Evolutionary conservation across 169 alveolate species (phyloP).

Genomic region (Ichthyophthirius multifiliis): DNA sequence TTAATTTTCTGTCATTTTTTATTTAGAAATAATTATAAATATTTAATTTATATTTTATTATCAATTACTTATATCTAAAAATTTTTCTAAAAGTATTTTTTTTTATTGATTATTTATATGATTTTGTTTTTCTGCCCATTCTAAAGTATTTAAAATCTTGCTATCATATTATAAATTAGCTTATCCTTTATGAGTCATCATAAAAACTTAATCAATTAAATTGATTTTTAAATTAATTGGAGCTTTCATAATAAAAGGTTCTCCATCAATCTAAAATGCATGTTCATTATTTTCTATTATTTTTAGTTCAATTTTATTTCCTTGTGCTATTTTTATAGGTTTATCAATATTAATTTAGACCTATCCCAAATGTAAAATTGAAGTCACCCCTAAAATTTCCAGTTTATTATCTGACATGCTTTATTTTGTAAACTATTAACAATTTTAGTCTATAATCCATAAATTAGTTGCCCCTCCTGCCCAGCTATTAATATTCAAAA

Average conservation of each 20-base stretch:
- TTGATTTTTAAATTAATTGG: not conserved
- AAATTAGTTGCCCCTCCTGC: constrained; percentile 41
- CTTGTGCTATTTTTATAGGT: constrained; percentile 28
- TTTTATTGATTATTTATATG: not conserved
- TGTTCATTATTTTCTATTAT: not conserved
- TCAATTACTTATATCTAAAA: not conserved
- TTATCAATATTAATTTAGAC: constrained; percentile 24
- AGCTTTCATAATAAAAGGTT: constrained; percentile 21
- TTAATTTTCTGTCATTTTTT: no score
- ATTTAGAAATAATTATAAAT: no score
- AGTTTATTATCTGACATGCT: constrained; percentile 27
- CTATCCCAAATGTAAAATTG: constrained; percentile 29
- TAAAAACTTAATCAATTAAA: constrained; percentile 11
- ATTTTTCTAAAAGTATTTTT: not conserved
- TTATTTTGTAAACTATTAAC: not conserved
- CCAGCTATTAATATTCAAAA: constrained; percentile 33
- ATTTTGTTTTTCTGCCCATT: constrained; percentile 23
- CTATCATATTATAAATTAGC: not conserved
- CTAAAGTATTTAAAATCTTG: constrained; percentile 7
- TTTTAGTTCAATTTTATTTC: not conserved
- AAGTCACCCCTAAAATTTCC: constrained; percentile 40
- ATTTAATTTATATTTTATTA: no score
- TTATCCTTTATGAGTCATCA: constrained; percentile 5
- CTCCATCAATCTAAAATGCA: constrained; percentile 38
- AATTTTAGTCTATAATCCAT: constrained; percentile 6